Base-by-base conservation (phyloP, 2,329 filamentous ascomycete genomes). In the Colletotrichum incanum region DNA sequence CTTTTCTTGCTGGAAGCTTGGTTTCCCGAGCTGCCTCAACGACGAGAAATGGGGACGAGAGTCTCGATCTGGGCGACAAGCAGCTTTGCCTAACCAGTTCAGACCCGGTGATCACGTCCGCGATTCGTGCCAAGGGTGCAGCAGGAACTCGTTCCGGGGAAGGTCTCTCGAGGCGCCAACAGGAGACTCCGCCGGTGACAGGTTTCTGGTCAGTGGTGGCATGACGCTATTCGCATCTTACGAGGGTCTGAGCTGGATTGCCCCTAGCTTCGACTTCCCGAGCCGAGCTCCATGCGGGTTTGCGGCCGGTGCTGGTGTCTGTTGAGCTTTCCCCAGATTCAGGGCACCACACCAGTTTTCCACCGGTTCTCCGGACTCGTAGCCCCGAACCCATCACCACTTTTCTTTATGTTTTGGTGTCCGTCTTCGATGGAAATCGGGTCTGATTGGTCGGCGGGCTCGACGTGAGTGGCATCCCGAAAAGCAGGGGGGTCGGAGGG, bases 161-260 rank as follows among this genome's bases (percentile, higher is more conserved):
- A 41, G 20, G 45, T 39, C 28, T 28, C 65, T 69, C 69, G 69
- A 69, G 65, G 65, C 18, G 37, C 41, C 69, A 64, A 64, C 59
- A 72, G 65, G 69, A 69, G 65, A 72, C 59, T 69, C 69, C 52
- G 65, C 59, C n/a, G 28, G 59, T 60, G 52, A 49, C 37, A 41
- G 34, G 34, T 43, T 18, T 28, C 31, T 14, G 9, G 47, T 9
- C 59, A 28, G 20, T 5, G 26, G 52, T 50, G 45, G 52, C 37
- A 54, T 47, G 67, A 58, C 54, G 37, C 45, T 69, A 59, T 69
- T 69, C 61, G 34, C 52, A 65, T 45, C 61, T 6, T 28, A 39
- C 49, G 56, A 71, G 39, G 56, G 41, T 58, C 54, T 23, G 52
- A 59, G 52, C 66, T 39, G 61, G 41, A 56, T 67, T 66, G 54